Conservation (phyloP, 2,329 filamentous ascomycete genomes). For the Plenodomus tracheiphilus region DNA sequence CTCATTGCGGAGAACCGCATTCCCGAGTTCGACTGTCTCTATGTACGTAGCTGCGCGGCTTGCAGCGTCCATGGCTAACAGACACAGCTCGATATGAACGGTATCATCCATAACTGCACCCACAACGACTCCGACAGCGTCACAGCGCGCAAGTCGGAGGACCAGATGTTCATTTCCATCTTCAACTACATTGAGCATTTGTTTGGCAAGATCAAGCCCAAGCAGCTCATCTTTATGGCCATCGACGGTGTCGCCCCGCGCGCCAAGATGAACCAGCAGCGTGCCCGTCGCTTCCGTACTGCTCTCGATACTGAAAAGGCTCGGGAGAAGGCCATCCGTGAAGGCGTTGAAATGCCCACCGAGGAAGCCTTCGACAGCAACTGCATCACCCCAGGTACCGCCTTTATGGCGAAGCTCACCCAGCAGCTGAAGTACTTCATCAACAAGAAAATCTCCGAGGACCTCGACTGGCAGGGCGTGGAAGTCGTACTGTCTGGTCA, state of each 20-base stretch:
- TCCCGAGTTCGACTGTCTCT: constrained; percentile 97
- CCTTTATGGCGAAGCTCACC: constrained; percentile 96
- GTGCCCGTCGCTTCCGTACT: constrained; percentile 90
- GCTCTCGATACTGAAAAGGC: constrained; percentile 88
- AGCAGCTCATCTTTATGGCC: constrained; percentile 99
- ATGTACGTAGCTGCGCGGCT: constrained; percentile 60
- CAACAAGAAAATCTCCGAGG: constrained; percentile 97
- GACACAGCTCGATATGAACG: constrained; percentile 86
- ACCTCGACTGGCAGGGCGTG: constrained; percentile 95
- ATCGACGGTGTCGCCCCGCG: constrained; percentile 96
- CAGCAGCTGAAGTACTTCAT: constrained; percentile 96
- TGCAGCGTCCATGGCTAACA: constrained; percentile 16
- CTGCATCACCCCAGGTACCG: constrained; percentile 96
- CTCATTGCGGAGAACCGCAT: constrained; percentile 98
- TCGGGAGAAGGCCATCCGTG: constrained; percentile 85
- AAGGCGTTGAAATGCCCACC: constrained; percentile 91
- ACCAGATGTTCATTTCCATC: constrained; percentile 99
- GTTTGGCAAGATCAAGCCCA: constrained; percentile 98
- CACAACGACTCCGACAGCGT: constrained; percentile 94
- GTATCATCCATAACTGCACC: constrained; percentile 98
- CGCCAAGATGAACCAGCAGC: constrained; percentile 99
- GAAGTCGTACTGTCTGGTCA: constrained; percentile 96
- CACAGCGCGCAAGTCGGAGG: constrained; percentile 90
- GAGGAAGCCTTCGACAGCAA: constrained; percentile 98
- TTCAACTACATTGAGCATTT: constrained; percentile 99